Evolutionary conservation across 345 rosid genomes (phyloP), one percentile per base, ranked within the genome.

Genomic region (Arabidopsis thaliana): DNA sequence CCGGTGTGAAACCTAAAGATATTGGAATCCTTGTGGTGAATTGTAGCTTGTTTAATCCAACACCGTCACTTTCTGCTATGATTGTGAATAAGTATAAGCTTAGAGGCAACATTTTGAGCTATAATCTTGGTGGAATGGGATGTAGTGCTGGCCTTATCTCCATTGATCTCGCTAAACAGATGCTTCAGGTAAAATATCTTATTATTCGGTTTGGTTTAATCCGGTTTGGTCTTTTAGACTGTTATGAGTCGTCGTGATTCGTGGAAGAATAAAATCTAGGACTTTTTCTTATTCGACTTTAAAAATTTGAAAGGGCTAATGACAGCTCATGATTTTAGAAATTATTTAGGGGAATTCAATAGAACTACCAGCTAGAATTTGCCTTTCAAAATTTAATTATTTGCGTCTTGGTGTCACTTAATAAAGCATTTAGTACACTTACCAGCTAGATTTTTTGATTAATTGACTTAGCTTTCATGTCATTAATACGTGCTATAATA

Each of bases 51-150:
- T 79, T 87, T 65, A 84, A 78, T 56, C 88, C 90, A 5, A 74
- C 78, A 0, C 90, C 90, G 1, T 87, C 90, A 10, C 72, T 87
- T 4, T 82, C 87, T 10, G 84, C 87, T 2, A 74, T 67, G 81
- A 59, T 87, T 33, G 83, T 85, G 33, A 84, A 83, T 13, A 79
- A 38, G 42, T 85, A 83, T 84, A 83, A 77, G 64, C 88, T 87
- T 59, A 76, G 85, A 69, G 83, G 81, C 5, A 83, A 83, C 11
- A 79, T 82, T n/a, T 3, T 71, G 53, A 83, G 80, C 67, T 87
- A 82, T 38, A 87, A 87, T 79, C 88, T 87, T 9, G 85, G 84
- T 28, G 88, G 88, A 20, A 87, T 87, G 90, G 90, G 84, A 37
- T 87, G 88, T 56, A 87, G 90, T 60, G 85, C 87, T 23, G 84